A percentile compares a stretch with the other conserved stretches of the same genome.
These are phyloP conservation scores for Pseudocercospora vitis DNA, from an alignment of 2,329 filamentous ascomycete genomes.

Conservation along the genomic window DNA sequence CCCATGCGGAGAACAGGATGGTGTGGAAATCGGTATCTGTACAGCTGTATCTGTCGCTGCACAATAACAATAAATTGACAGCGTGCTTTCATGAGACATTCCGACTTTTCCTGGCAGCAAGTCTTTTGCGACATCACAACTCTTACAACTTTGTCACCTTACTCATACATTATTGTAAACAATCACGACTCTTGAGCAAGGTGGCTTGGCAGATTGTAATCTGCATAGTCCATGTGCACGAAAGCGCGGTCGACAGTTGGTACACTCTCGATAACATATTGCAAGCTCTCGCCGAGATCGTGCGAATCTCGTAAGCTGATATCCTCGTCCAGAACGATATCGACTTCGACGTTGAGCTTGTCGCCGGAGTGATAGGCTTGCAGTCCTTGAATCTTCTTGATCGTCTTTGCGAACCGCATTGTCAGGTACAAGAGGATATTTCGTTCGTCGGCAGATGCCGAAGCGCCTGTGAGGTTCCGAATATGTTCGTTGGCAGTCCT, in stretches of 20 bases:
- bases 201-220: slow-evolving; percentile 53
- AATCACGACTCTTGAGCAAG: slow-evolving; percentile 48
- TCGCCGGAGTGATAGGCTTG: slow-evolving; percentile 84
- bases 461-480: slow-evolving; percentile 75
- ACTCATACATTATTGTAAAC: too few relatives aligned
- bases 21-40: too few relatives aligned
- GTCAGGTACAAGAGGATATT: slow-evolving; percentile 87
- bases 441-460: slow-evolving; percentile 75
- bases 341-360: slow-evolving; percentile 79
- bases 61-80: too few relatives aligned
- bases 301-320: slow-evolving; percentile 77
- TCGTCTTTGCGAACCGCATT: slow-evolving; percentile 88
- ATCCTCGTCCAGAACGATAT: slow-evolving; percentile 77
- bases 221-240: slow-evolving; percentile 54
- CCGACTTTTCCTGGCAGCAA: too few relatives aligned
- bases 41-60: too few relatives aligned
- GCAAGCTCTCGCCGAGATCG: slow-evolving; percentile 74
- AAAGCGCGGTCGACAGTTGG: slow-evolving; percentile 64
- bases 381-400: slow-evolving; percentile 80
- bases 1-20: too few relatives aligned
- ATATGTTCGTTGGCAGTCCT: slow-evolving; percentile 73
- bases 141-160: too few relatives aligned
- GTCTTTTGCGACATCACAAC: too few relatives aligned
- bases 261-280: slow-evolving; percentile 82
- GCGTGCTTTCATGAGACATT: too few relatives aligned